Conservation (phyloP, 257 asterid species). For the Parsonsia alboflavescens region DNA sequence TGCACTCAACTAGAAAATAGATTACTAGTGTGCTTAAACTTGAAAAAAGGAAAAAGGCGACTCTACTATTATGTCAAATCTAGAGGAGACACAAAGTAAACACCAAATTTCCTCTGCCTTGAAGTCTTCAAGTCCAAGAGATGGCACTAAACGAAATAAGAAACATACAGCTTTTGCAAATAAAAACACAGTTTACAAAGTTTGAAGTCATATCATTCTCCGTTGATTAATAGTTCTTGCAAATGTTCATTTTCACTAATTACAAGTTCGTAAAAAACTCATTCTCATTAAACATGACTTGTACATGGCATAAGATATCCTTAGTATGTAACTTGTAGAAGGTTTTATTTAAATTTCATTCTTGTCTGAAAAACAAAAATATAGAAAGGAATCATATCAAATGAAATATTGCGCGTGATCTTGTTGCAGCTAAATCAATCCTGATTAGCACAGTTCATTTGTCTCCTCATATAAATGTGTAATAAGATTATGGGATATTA, state of each 20-base stretch:
- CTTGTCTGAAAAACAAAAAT: not conserved
- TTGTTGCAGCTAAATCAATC: not conserved
- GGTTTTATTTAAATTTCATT: not conserved
- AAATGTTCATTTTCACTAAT: too few relatives aligned
- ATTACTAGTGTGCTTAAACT: constrained; percentile 23
- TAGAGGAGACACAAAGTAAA: not conserved
- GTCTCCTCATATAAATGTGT: not conserved
- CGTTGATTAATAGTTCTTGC: not conserved
- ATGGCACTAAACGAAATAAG: not conserved
- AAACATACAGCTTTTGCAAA: not conserved
- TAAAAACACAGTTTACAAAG: not conserved
- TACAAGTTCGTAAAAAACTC: too few relatives aligned
- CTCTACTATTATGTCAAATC: not conserved
- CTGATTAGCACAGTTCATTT: not conserved
- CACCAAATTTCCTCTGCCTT: not conserved
- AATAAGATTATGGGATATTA: not conserved
- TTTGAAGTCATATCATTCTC: not conserved
- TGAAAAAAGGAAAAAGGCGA: constrained; percentile 9
- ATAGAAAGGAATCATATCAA: not conserved
- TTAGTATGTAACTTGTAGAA: not conserved
- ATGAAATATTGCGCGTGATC: not conserved
- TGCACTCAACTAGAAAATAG: constrained; percentile 29
- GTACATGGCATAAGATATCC: not conserved
- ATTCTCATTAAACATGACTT: not conserved
- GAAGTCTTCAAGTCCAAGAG: not conserved